Evolutionary conservation across 495 filamentous ascomycete species (phyloP).

Genomic region (Neurospora discreta): DNA sequence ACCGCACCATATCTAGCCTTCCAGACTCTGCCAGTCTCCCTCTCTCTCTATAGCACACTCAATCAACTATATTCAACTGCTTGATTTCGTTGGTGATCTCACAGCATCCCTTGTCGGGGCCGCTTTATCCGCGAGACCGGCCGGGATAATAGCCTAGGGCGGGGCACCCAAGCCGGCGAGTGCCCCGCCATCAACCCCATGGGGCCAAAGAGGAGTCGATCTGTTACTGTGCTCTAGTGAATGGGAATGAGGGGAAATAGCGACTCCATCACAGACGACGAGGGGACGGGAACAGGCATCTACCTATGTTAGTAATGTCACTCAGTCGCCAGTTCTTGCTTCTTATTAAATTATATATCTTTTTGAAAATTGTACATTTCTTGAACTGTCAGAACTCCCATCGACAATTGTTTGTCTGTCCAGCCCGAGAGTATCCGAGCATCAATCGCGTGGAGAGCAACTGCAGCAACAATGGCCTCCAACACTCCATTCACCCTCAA

Average conservation of each 20-base stretch:
- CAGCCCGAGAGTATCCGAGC: neutral
- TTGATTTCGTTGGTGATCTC: too few relatives aligned
- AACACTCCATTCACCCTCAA: slow-evolving; percentile 46
- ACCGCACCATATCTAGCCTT: too few relatives aligned
- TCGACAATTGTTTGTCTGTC: neutral
- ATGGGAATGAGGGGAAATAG: neutral
- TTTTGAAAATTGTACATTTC: too few relatives aligned
- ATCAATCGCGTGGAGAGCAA: neutral
- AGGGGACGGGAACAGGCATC: neutral
- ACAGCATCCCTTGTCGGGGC: neutral
- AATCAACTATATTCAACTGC: too few relatives aligned
- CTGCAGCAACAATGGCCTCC: slow-evolving; percentile 28
- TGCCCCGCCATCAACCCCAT: neutral
- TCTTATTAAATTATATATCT: neutral
- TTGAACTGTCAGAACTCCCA: neutral
- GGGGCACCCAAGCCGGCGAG: neutral
- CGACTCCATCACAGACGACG: neutral
- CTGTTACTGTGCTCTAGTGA: neutral
- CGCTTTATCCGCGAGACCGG: neutral
- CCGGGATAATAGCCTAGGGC: neutral
- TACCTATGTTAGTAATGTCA: neutral
- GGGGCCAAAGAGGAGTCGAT: neutral
- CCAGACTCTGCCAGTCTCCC: too few relatives aligned
- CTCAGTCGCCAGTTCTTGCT: neutral
- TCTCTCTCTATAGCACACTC: too few relatives aligned